Evolutionary conservation across 768 basidiomycete species (phyloP).

Genomic region (Mycena pura): DNA sequence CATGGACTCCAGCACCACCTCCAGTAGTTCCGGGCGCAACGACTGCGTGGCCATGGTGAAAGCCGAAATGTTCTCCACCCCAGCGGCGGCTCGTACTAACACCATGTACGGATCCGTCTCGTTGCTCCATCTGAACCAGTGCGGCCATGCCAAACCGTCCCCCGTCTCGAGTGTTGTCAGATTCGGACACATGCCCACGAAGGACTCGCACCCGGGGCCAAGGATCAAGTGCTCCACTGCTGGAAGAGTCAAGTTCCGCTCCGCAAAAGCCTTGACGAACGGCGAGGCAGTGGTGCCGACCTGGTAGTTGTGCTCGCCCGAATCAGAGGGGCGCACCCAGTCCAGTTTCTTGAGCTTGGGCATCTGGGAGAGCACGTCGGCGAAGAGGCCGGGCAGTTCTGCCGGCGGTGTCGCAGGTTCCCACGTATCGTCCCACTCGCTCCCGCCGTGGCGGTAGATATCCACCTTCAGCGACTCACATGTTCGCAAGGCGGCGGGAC

Average conservation of each 20-base stretch:
- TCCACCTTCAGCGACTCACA: conserved; percentile 8
- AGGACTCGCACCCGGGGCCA: conserved; percentile 7
- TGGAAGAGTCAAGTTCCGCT: conserved; percentile 10
- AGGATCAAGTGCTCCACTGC: conserved; percentile 8
- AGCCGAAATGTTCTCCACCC: conserved; percentile 4
- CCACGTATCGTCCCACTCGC: conserved; percentile 3
- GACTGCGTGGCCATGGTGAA: conserved; percentile 10
- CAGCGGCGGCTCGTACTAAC: conserved; percentile 6
- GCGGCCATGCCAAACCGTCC: conserved; percentile 2
- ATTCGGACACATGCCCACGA: conserved; percentile 5
- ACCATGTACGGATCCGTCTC: conserved; percentile 5
- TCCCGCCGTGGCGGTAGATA: conserved; percentile 7
- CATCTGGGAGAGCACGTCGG: conserved; percentile 7
- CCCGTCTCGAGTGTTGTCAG: conserved; percentile 8
- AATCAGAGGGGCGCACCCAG: conserved; percentile 6
- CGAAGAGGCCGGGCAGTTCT: conserved; percentile 2
- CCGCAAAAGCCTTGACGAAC: conserved; percentile 4
- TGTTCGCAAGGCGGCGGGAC: conserved; percentile 8
- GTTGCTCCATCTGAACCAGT: conserved; percentile 4
- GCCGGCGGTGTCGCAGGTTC: conserved; percentile 8
- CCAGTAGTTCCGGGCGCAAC: conserved; percentile 4
- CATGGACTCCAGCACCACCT: conserved; percentile 7
- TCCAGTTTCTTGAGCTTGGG: conserved; percentile 7
- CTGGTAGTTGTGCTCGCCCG: conserved; percentile 1
- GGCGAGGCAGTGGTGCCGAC: conserved; percentile 3